Conservation (phyloP, 2,329 filamentous ascomycete genomes). For the Falciphora oryzae region DNA sequence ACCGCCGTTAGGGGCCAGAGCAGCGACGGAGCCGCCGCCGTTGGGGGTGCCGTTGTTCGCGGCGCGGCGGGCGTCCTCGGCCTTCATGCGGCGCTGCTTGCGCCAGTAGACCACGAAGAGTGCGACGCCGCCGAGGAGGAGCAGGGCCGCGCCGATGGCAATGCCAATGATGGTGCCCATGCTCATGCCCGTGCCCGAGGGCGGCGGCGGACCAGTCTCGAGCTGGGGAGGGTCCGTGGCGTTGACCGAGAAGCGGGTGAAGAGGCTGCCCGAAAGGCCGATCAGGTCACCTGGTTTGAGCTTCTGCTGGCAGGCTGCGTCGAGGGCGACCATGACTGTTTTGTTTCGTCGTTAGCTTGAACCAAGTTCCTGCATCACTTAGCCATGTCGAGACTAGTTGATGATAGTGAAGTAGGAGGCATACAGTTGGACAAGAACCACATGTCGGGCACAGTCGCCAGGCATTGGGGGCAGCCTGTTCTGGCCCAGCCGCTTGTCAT, state of each 20-base stretch:
- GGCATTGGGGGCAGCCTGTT: constrained; percentile 35
- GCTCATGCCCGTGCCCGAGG: constrained; percentile 27
- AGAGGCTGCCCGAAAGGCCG: constrained; percentile 37
- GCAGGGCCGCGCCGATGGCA: constrained; percentile 37
- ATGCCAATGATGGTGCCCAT: constrained; percentile 50
- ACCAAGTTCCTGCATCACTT: neutral
- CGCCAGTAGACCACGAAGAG: constrained; percentile 45
- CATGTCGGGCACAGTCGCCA: constrained; percentile 34
- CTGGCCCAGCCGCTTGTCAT: constrained; percentile 26
- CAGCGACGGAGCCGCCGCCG: constrained; percentile 21
- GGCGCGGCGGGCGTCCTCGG: constrained; percentile 21
- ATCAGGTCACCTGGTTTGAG: constrained; percentile 32
- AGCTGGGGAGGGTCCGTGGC: constrained; percentile 30
- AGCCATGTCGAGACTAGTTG: neutral
- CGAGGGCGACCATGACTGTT: constrained; percentile 40
- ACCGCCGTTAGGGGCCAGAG: constrained; percentile 14
- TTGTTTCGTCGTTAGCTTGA: constrained; percentile 11
- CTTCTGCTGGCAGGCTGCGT: constrained; percentile 41
- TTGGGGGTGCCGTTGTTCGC: constrained; percentile 14
- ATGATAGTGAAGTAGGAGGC: constrained; percentile 15
- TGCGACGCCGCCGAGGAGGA: constrained; percentile 34
- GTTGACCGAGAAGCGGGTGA: constrained; percentile 30
- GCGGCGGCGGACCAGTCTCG: constrained; percentile 18
- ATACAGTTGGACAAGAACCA: constrained; percentile 44
- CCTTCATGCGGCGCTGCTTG: constrained; percentile 29